Evolutionary conservation across 2,329 filamentous ascomycete genomes (phyloP), one percentile per base, ranked within the genome.

Genomic region (Taxawa tesnikishii): DNA sequence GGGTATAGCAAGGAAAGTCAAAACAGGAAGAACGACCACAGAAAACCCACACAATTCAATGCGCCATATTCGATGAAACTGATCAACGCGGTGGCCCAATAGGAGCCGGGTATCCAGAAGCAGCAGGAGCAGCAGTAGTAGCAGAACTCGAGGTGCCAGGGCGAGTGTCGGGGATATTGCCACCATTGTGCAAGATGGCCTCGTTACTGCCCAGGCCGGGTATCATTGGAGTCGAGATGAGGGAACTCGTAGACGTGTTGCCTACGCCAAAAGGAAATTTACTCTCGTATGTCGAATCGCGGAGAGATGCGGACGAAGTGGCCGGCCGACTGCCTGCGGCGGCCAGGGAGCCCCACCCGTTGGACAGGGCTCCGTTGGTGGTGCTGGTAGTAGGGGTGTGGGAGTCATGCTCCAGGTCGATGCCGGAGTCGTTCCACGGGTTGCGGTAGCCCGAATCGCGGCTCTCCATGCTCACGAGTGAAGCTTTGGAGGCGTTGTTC

Each of bases 351-450:
- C 49, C 62, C 49, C 59, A 65, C 36, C 61, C 62, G 37, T 63
- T 55, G 43, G 19, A 23, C n/a, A n/a, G n/a, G n/a, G n/a, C n/a
- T n/a, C n/a, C n/a, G n/a, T n/a, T n/a, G n/a, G n/a, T n/a, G n/a
- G n/a, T n/a, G n/a, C n/a, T n/a, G n/a, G n/a, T n/a, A 55, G 55
- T 43, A 70, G 65, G 35, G 31, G 34, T 29, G 34, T 38, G 29
- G 21, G 45, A 38, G 46, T 94, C 85, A 43, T 94, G 84, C 49
- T 94, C 88, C 44, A 94, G 75, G 55, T 94, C 94, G 53, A 94
- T 85, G 48, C 87, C 88, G 51, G 84, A 93, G 56, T 96, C 88
- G 56, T 94, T 94, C 88, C 88, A 96, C 40, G 87, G 87, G 61
- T 94, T 94, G 58, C 87, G 82, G 58, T 94, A 92, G 45, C 84